phyloP scores from a whole-genome alignment of 371 early-diverging fungal genomes.

The Rhizomucor pusillus region DNA sequence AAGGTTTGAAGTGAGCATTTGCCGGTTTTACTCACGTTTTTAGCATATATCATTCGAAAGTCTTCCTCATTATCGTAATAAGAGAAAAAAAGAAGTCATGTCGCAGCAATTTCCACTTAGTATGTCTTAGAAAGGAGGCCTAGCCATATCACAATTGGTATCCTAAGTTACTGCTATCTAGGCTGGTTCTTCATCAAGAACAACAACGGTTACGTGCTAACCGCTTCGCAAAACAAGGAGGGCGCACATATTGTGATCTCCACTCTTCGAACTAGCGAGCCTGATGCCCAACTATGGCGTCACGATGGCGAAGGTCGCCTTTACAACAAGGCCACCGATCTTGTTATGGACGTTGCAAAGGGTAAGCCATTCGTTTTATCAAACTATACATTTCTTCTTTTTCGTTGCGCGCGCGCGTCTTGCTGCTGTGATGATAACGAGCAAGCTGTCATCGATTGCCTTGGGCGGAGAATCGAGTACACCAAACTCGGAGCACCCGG shows the following conservation, averaged over 20 bases:
- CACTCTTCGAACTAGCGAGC: constrained; percentile 34
- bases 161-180: constrained; percentile 5
- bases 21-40: background rate
- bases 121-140: background rate
- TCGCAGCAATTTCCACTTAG: constrained; percentile 12
- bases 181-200: constrained; percentile 67
- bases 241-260: constrained; percentile 39
- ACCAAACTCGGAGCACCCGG: no score
- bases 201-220: constrained; percentile 47
- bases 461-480: no score
- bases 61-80: background rate
- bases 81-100: constrained; percentile 3
- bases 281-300: constrained; percentile 54
- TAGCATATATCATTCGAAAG: background rate
- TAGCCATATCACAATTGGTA: background rate
- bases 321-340: constrained; percentile 55
- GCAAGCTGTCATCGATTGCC: no score
- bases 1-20: background rate
- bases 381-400: constrained; percentile 5
- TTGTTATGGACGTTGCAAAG: constrained; percentile 55
- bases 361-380: constrained; percentile 25
- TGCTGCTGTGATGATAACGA: no score
- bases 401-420: background rate
- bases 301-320: constrained; percentile 51
- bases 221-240: constrained; percentile 34